phyloP scores from a whole-genome alignment of 2,329 filamentous ascomycete genomes.

The Calonectria hongkongensis region DNA sequence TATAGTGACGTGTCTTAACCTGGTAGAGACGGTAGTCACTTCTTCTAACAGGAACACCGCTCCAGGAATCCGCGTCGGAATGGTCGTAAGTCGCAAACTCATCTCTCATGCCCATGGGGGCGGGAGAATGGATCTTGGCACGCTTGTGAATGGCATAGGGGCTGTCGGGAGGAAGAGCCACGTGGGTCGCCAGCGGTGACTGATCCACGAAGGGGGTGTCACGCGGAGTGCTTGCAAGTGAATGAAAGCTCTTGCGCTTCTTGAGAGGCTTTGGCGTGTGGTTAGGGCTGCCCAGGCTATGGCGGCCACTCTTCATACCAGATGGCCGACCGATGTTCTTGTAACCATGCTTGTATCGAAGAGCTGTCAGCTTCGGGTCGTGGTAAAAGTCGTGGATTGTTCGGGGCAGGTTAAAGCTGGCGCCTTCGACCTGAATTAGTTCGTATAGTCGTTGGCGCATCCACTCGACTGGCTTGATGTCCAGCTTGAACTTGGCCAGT shows the following conservation, averaged over 20 bases:
- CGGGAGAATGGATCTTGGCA: constrained; percentile 47
- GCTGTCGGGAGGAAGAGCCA: constrained; percentile 33
- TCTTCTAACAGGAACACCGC: constrained; percentile 64
- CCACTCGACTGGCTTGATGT: constrained; percentile 73
- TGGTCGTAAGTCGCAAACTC: constrained; percentile 68
- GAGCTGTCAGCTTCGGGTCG: constrained; percentile 69
- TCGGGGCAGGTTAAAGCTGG: constrained; percentile 70
- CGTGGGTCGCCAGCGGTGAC: constrained; percentile 52
- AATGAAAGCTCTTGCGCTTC: constrained; percentile 60
- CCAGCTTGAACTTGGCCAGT: constrained; percentile 71
- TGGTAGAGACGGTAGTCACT: constrained; percentile 72
- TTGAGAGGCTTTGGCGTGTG: constrained; percentile 53
- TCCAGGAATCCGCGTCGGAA: constrained; percentile 72
- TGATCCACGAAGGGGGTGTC: constrained; percentile 54
- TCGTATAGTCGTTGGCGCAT: constrained; percentile 74
- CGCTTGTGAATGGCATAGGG: constrained; percentile 53
- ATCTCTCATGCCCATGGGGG: constrained; percentile 51
- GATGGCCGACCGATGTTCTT: constrained; percentile 76
- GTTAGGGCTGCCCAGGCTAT: constrained; percentile 50
- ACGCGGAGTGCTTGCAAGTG: constrained; percentile 54
- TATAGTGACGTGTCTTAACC: constrained; percentile 69
- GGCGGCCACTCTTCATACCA: constrained; percentile 62
- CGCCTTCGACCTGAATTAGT: constrained; percentile 64
- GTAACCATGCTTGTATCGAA: constrained; percentile 72
- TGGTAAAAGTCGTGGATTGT: constrained; percentile 74